phyloP scores from a whole-genome alignment of 129 eudicot genomes.

The Sambucus nigra region DNA sequence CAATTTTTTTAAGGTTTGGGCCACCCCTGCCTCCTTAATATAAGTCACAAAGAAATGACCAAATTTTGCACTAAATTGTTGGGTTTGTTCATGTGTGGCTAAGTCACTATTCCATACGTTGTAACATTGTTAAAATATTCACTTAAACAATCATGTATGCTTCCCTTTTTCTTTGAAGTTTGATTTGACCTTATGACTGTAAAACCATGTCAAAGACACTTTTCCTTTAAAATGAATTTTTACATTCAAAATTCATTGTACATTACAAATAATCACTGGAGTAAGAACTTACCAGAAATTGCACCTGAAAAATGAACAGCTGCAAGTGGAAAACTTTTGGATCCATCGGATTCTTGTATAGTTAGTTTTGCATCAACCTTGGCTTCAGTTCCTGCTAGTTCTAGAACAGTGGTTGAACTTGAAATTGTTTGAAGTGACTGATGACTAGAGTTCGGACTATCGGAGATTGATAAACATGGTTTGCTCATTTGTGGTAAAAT shows the following conservation, averaged over 20 bases:
- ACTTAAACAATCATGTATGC: too few relatives aligned
- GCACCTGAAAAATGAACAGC: background rate
- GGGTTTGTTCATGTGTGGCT: too few relatives aligned
- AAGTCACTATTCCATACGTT: too few relatives aligned
- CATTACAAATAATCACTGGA: background rate
- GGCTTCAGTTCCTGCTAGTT: background rate
- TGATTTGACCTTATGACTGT: background rate
- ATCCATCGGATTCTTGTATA: background rate
- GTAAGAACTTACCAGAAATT: background rate
- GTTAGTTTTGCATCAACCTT: background rate
- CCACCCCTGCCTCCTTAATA: too few relatives aligned
- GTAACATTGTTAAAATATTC: too few relatives aligned
- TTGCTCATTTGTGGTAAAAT: background rate
- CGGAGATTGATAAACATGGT: background rate
- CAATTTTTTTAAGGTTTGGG: too few relatives aligned
- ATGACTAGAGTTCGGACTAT: background rate
- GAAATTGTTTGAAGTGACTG: background rate
- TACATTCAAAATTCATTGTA: too few relatives aligned
- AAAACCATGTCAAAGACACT: background rate
- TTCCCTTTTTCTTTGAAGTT: background rate
- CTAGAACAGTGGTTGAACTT: conserved; percentile 1
- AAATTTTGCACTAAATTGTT: too few relatives aligned
- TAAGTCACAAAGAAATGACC: too few relatives aligned
- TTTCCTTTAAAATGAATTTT: too few relatives aligned
- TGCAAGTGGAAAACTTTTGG: background rate